Base-by-base conservation (phyloP, 2,329 filamentous ascomycete species). In the Annulohypoxylon truncatum region DNA sequence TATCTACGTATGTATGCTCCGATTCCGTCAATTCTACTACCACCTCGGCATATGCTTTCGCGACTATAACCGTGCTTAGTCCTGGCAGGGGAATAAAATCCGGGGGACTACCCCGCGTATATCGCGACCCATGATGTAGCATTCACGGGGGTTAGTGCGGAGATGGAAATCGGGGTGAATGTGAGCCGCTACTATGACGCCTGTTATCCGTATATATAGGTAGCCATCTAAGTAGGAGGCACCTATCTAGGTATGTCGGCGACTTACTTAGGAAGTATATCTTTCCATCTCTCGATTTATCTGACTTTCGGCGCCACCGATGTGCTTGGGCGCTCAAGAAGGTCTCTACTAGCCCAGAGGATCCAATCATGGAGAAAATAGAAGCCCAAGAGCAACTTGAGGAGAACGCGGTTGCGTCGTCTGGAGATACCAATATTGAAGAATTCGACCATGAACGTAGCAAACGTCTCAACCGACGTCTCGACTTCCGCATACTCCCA, bases 401-500 rank as follows among this genome's bases (percentile, higher is more conserved):
- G 50, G 40, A 64, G 64, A 62, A 40, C 12, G 18, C 12, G 1
- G 51, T 10, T 18, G 29, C 40, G 20, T 53, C 61, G 13, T 7
- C 18, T 12, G 55, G 61, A 60, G 38, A 48, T n/a, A 35, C 42
- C 29, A 52, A 47, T 31, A 38, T 42, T 9, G 64, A 65, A 46
- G 66, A 61, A 22, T 65, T 70, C 28, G 64, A 72, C 33, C 9
- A 66, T n/a, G 26, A 61, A 18, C 70, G 70, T 28, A 74, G 56
- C 61, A 67, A 56, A 15, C 57, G 29, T 20, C 64, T 74, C 9
- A 73, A 72, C 40, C 64, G 67, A 13, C 66, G 67, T 15, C 72
- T 83, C 68, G 73, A 80, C 1, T 71, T 81, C 33, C 69, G 69
- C 2, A 61, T 74, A 26, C 51, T 73, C 3, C 82, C 82, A 4